Evolutionary conservation across 345 rosid species (phyloP).

Genomic region (Arabis hirsuta): DNA sequence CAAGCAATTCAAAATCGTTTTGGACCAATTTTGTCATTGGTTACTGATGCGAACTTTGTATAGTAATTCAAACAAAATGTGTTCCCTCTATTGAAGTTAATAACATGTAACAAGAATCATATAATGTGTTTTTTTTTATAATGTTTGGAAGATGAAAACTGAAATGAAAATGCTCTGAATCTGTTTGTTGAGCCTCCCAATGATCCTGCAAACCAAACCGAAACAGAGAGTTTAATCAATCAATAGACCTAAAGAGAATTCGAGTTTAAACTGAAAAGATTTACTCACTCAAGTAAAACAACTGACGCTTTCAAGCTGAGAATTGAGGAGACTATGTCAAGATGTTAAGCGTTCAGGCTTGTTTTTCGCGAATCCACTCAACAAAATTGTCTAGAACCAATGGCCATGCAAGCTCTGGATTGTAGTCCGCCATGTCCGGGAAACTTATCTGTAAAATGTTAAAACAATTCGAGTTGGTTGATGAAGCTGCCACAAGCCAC

Average conservation of each 20-base stretch:
- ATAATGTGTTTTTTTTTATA: constrained; percentile 21
- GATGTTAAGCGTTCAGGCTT: constrained; percentile 47
- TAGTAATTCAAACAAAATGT: constrained; percentile 29
- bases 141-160: constrained; percentile 36
- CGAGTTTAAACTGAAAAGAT: neutral
- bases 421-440: constrained; percentile 76
- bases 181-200: constrained; percentile 26
- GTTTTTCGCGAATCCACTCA: constrained; percentile 90
- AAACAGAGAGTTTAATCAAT: neutral
- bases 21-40: neutral
- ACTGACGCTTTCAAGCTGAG: constrained; percentile 54
- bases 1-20: neutral
- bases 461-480: constrained; percentile 8
- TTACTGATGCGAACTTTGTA: neutral
- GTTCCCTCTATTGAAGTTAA: constrained; percentile 44
- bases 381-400: constrained; percentile 97
- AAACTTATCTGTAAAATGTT: constrained; percentile 76
- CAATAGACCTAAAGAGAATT: too few species aligned
- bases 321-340: constrained; percentile 38
- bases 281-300: constrained; percentile 46
- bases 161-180: constrained; percentile 35
- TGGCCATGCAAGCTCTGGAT: constrained; percentile 98
- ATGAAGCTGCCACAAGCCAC: neutral
- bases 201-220: constrained; percentile 39
- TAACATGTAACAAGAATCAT: constrained; percentile 48